Conservation (phyloP, 1,284 basidiomycete genomes). For the Cutaneotrichosporon spelunceum region DNA sequence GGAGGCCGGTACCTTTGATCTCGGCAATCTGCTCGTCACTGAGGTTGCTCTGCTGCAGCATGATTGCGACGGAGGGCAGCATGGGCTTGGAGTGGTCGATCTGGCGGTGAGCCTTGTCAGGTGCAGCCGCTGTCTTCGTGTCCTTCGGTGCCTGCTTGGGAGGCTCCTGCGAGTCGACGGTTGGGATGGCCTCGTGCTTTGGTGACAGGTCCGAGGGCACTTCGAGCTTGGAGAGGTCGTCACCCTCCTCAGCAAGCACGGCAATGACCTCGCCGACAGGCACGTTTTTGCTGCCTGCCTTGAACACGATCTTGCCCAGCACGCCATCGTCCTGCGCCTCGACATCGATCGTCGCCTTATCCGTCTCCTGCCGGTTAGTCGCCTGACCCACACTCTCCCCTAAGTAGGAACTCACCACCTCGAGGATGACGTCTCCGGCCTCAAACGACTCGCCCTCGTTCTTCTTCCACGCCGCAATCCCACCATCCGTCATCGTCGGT, state of each 20-base stretch:
- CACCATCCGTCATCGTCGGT: constrained; percentile 97
- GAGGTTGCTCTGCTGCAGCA: constrained; percentile 46
- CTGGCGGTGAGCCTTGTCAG: constrained; percentile 34
- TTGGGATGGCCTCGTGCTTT: constrained; percentile 29
- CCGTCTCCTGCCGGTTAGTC: constrained; percentile 73
- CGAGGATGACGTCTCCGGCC: constrained; percentile 85
- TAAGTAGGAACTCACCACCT: constrained; percentile 66
- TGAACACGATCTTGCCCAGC: constrained; percentile 83
- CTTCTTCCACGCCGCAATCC: constrained; percentile 89
- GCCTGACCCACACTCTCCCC: background rate
- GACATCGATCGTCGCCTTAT: constrained; percentile 99
- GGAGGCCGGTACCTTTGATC: constrained; percentile 66
- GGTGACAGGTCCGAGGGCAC: constrained; percentile 58
- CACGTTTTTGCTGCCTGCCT: constrained; percentile 79
- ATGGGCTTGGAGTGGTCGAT: constrained; percentile 42
- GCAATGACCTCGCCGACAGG: constrained; percentile 86
- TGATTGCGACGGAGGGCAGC: constrained; percentile 46
- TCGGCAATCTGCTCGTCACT: constrained; percentile 50
- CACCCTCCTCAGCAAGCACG: constrained; percentile 92
- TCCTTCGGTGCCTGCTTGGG: constrained; percentile 12
- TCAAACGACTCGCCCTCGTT: constrained; percentile 78
- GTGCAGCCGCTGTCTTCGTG: background rate
- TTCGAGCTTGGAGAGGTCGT: constrained; percentile 83
- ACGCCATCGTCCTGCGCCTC: constrained; percentile 96
- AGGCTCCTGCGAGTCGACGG: constrained; percentile 10